Evolutionary conservation across 768 basidiomycete species (phyloP), one percentile per base, ranked within the genome.

Genomic region (Macrocybe gigantea): DNA sequence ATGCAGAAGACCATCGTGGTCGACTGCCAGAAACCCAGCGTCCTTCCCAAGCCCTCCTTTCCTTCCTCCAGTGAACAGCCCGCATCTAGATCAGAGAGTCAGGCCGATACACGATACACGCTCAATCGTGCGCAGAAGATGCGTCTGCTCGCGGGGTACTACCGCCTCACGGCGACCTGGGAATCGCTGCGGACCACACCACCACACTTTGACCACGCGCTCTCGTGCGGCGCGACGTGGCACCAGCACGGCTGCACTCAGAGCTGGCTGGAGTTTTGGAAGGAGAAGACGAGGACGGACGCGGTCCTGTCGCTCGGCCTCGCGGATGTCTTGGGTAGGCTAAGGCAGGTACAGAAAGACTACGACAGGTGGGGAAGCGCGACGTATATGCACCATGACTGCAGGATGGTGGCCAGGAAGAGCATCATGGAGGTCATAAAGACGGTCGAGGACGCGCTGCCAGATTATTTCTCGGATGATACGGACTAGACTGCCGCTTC

Each of bases 301-400:
- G 60, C 71, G 3, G 77, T 88, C 30, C 69, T 88, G 33, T 63
- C 67, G 10, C 70, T 83, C 5, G 82, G 78, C 6, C 62, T 79
- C 2, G 81, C 83, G 32, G 83, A 88, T 57, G 82, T 87, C 33
- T 60, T 84, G 5, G 87, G 86, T 33, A 73, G 81, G 49, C 60
- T 88, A 54, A 77, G 67, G 57, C 69, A 77, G 49, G 71, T 88
- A 33, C 66, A 78, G 55, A 82, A 80, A 63, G 83, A 86, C 47
- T 83, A 82, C 49, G 85, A 85, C 48, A 69, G 78, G 45, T 82
- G 81, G 79, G 83, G 84, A 2, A 77, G 75, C 49, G 80, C 80
- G 49, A 80, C 82, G n/a, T 85, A 85, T 58, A 87, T 88, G 86
- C 83, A 87, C 55, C 81, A 79, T 48, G 86, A 87, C 48, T 88